Percentiles rank a stretch among this genome's conserved stretches.
Evolutionary conservation across 78 protist genomes (phyloP).

Genomic region (Cyanophora paradoxa): DNA sequence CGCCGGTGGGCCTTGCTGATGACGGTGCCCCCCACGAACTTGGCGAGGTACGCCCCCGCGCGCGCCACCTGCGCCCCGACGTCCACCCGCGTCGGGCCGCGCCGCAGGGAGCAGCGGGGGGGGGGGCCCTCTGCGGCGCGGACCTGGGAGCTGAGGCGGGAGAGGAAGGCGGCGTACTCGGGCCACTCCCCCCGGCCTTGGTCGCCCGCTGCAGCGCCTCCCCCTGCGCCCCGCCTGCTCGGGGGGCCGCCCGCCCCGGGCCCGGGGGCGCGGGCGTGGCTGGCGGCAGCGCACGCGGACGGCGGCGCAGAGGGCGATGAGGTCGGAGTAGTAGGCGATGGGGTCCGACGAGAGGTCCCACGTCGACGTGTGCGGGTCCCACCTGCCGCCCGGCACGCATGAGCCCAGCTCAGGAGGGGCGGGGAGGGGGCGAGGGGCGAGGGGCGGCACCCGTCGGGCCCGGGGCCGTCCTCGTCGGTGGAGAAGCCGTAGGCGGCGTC

Average conservation of each 20-base stretch:
- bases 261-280: no score
- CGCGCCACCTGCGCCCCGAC: not conserved
- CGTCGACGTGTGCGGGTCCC: not conserved
- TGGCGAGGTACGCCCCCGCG: not conserved
- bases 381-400: no score
- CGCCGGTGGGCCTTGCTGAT: not conserved
- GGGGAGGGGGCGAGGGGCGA: no score
- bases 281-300: no score
- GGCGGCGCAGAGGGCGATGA: no score
- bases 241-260: no score
- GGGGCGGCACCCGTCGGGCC: not conserved
- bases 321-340: not conserved
- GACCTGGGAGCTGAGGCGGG: no score
- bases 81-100: not conserved
- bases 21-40: not conserved
- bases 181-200: not conserved
- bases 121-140: not conserved
- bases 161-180: no score
- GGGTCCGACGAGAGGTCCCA: not conserved
- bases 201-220: not conserved
- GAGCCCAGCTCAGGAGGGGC: no score
- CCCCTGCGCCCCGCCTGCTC: not conserved
- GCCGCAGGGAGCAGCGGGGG: not conserved
- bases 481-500: not conserved
- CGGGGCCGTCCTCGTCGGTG: constrained; percentile 1